Base-by-base conservation (phyloP, 106 monocot species). In the Dendrobium catenatum region DNA sequence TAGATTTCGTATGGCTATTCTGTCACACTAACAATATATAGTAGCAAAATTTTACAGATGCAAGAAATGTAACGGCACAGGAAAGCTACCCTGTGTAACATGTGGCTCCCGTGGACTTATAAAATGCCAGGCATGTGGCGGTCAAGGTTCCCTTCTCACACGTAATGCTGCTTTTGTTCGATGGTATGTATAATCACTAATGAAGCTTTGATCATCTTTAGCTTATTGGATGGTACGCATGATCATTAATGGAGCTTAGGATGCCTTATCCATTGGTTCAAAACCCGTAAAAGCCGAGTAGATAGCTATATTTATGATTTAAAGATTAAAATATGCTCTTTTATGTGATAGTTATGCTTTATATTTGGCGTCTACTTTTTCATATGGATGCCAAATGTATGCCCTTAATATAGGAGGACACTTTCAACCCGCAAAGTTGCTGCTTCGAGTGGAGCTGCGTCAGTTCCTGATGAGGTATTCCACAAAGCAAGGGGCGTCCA, bases 381-480 rank as follows among this genome's bases (percentile, higher is more conserved):
- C 37, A 37, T 37, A 29, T 67, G 67, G 26, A 67, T 67, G 27
- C 67, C 20, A 9, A 37, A 67, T 67, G 26, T 9, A 29, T 42
- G 33, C 15, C 15, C 41, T 7, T 29, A 68, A 13, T 80, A 11
- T 78, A 93, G 97, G 97, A 89, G 83, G 59, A 98, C 94, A 8
- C 81, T 98, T 16, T 84, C 89, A 55, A 87, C 83, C n/a, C 83
- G 89, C 44, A 98, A 94, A 77, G 92, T 98, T 9, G 87, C 89
- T 79, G 88, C 94, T 77, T 78, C 90, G 27, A 91, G 91, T 20
- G 92, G 89, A 54, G 97, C 97, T 42, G 97, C 97, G 13, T 98
- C 97, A 17, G 97, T 98, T 46, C 94, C 97, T 19, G 94, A 98
- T 42, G 97, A 94, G 76, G 90, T 98, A 18, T 94, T 98, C 83